Base-by-base conservation (phyloP, 805 yeast genomes). In the Ogataea haglerorum region DNA sequence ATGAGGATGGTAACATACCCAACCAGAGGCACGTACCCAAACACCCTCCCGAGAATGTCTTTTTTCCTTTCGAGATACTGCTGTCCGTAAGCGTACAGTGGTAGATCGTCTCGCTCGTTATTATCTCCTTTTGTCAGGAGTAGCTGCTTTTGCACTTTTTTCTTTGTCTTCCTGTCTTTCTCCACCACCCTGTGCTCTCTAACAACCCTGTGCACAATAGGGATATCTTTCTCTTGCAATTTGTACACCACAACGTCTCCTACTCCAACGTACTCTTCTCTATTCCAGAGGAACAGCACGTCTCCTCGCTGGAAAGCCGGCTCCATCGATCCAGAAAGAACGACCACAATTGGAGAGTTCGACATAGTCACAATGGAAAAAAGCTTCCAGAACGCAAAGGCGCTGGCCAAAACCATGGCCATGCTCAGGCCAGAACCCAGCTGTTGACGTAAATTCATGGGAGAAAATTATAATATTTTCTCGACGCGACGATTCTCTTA, bases 291-390 rank as follows among this genome's bases (percentile, higher is more conserved):
- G 55, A 93, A 82, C 46, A 93, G 67, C 13, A 93, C 82, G 60
- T 93, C 99, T 36, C 99, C 99, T 65, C 99, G 78, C 65, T 93
- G 97, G 73, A 93, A 93, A 2, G 99, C 99, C 2, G 99, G 99
- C 62, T 93, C 99, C 99, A 93, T 93, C 2, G 98, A 91, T 5
- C 99, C 99, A 1, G 98, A 89, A 35, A 93, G 75, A 8, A 93
- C 99, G 21, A 93, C 99, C 15, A 93, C 99, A 17, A 93, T 79
- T 15, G 99, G 99, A 1, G 97, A 86, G 46, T 86, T 82, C 0
- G 96, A 80, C 64, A 87, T 80, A 9, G 96, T 73, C 1, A 80
- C 69, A 4, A 91, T 68, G 1, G 88, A 78, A 12, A 91, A 69
- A 0, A 85, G 76, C 58, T 87, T 88, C 95, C 97, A 93, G 45